Evolutionary conservation across 495 filamentous ascomycete genomes (phyloP).

Genomic region (Emericellopsis terricola): DNA sequence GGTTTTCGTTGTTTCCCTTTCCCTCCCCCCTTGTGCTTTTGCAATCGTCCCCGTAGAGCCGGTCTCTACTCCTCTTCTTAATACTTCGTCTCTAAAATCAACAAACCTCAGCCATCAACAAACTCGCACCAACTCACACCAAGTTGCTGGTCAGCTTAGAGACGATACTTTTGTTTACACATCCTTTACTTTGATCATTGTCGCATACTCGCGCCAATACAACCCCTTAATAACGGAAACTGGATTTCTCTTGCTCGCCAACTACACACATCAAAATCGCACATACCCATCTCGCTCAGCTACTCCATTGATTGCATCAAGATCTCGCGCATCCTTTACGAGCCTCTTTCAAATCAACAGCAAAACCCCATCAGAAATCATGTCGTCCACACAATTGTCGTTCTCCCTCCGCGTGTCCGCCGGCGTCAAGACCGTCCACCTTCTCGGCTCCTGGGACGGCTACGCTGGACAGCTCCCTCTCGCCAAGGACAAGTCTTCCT

Average conservation of each 20-base stretch:
- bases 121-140: constrained; percentile 15
- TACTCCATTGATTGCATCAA: constrained; percentile 5
- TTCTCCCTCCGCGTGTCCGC: constrained; percentile 89
- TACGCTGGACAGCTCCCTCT: constrained; percentile 86
- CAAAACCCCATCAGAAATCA: constrained; percentile 15
- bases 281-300: constrained; percentile 13
- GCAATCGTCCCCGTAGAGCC: constrained; percentile 30
- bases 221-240: constrained; percentile 22
- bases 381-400: constrained; percentile 70
- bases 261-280: too few species aligned
- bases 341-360: constrained; percentile 3
- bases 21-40: constrained; percentile 29
- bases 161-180: constrained; percentile 8
- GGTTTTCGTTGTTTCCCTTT: constrained; percentile 16
- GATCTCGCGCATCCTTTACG: constrained; percentile 12
- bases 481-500: constrained; percentile 60
- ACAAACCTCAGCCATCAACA: constrained; percentile 10
- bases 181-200: constrained; percentile 3
- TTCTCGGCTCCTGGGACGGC: constrained; percentile 97
- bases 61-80: constrained; percentile 26
- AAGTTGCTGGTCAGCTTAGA: constrained; percentile 30
- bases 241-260: constrained; percentile 43
- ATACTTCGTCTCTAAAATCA: constrained; percentile 11
- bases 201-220: constrained; percentile 13
- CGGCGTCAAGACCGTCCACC: constrained; percentile 93